These are phyloP conservation scores for Hygrocybe punicea DNA, from an alignment of 768 basidiomycete genomes.

Conservation along the genomic window DNA sequence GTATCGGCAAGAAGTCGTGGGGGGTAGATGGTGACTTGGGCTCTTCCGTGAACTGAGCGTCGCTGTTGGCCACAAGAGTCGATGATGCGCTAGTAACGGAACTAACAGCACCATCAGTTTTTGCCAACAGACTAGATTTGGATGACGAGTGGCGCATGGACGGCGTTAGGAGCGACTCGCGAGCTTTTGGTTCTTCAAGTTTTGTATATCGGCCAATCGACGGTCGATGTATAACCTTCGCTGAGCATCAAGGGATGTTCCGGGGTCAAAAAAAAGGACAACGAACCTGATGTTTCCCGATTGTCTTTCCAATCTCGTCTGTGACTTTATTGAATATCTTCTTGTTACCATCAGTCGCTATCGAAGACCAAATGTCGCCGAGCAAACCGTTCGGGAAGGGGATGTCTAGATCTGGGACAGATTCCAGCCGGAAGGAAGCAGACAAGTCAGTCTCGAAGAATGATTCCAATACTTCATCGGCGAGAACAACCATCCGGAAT, in stretches of 20 bases:
- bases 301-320: constrained; percentile 90
- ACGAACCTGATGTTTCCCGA: constrained; percentile 84
- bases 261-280: constrained; percentile 1
- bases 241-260: not conserved
- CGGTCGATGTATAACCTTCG: constrained; percentile 67
- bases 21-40: constrained; percentile 35
- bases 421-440: constrained; percentile 78
- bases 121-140: constrained; percentile 46
- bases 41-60: constrained; percentile 26
- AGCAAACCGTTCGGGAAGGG: constrained; percentile 57
- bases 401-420: constrained; percentile 64
- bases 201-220: constrained; percentile 83
- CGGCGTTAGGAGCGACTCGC: constrained; percentile 80
- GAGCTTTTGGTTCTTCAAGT: constrained; percentile 81
- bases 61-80: constrained; percentile 51
- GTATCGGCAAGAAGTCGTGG: constrained; percentile 51
- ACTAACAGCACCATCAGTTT: constrained; percentile 19
- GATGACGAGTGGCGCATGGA: constrained; percentile 59
- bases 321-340: constrained; percentile 91
- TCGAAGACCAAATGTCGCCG: constrained; percentile 85
- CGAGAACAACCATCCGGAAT: constrained; percentile 98
- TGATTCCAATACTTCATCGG: constrained; percentile 92
- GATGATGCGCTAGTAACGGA: constrained; percentile 34
- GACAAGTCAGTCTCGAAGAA: constrained; percentile 95
- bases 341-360: constrained; percentile 89